Base-by-base conservation (phyloP, 768 basidiomycete species). In the Lactarius akahatsu region DNA sequence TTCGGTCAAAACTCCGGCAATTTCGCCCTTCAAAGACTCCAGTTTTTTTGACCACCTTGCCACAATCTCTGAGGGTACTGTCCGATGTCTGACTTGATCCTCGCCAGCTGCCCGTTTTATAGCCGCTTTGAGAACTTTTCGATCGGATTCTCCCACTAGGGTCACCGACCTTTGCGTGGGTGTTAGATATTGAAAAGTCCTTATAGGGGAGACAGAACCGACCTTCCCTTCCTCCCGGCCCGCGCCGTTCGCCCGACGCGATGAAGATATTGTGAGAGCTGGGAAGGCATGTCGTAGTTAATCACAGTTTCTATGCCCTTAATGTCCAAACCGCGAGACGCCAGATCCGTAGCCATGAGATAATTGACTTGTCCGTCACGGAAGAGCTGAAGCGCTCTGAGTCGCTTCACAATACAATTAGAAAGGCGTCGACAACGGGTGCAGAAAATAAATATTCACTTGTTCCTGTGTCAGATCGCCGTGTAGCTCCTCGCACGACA, bases 271-370 rank as follows among this genome's bases (percentile, higher is more conserved):
- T 95, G 94, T 9, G 92, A 87, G 40, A 98, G 80, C 73, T 95
- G 91, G 23, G 86, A 84, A 11, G 97, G 97, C 96, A 98, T 97
- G 75, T 99, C 97, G 74, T 96, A 98, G 77, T 99, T 99, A 76
- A 99, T 95, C 68, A 99, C 94, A 2, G 94, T 95, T 74, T 98
- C 93, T 30, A 98, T 89, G 18, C 96, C 96, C 75, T 96, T 96
- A 80, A 99, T 97, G 78, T 98, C 96, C 34, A 99, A 82, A 77
- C 97, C 93, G 67, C 95, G 88, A 63, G 95, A 92, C 38, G 97
- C 97, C 41, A 99, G 80, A 75, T 98, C 97, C 0, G 97, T 99
- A 3, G 96, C 96, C 83, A 99, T 90, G 10, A 99, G 80, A 76
- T 87, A 98, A 76, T 95, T 91, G n/a, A 91, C 91, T 32, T 82